A percentile compares a stretch with the other conserved stretches of the same genome.
phyloP scores from a whole-genome alignment of 2,329 filamentous ascomycete genomes.

The Alternaria arbusti region DNA sequence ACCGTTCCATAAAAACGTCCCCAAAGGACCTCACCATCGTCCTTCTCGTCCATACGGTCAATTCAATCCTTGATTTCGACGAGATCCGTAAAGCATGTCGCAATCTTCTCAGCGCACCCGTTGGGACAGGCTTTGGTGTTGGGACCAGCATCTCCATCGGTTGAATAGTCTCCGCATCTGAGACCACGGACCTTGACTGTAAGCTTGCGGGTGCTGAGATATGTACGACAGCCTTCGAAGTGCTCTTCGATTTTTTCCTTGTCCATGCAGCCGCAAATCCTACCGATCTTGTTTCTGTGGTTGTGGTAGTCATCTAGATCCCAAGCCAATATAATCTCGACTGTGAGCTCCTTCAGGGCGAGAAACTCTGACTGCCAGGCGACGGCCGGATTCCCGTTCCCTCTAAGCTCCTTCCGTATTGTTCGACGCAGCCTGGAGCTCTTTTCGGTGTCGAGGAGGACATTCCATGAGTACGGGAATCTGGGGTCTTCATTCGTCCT shows the following conservation, averaged over 20 bases:
- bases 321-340: background rate
- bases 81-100: background rate
- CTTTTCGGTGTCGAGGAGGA: background rate
- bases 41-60: background rate
- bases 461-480: background rate
- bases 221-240: background rate
- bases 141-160: background rate
- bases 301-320: background rate
- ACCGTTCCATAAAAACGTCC: background rate
- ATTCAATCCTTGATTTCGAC: background rate
- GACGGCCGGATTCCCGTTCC: background rate
- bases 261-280: background rate
- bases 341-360: background rate
- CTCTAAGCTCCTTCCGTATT: background rate
- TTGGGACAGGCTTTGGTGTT: background rate
- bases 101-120: background rate
- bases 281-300: background rate
- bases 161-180: background rate
- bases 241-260: background rate
- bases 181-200: background rate
- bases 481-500: background rate
- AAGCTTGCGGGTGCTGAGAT: background rate
- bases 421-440: background rate
- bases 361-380: background rate
- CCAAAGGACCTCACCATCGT: background rate